Base-by-base conservation (phyloP, 495 filamentous ascomycete species). In the Penicillium tannophilum region DNA sequence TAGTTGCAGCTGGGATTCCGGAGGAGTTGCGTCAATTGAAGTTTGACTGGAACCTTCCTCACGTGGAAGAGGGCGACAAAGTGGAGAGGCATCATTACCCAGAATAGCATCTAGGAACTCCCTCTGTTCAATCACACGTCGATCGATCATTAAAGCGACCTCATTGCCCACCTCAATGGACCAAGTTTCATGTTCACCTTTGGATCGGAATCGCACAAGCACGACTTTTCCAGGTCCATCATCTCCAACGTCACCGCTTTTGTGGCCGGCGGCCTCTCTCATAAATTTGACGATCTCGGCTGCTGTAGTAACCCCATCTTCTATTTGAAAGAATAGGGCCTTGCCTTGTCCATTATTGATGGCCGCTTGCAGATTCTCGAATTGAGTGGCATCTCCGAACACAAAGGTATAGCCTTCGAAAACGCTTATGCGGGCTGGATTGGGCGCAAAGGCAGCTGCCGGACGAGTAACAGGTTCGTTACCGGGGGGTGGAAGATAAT, bases 51-150 rank as follows among this genome's bases (percentile, higher is more conserved):
- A 53, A 24, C 41, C 46, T n/a, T 64, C 60, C 45, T 67, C 76
- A n/a, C 59, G 63, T 1, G 75, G 76, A 1, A 95, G 81, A 2
- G 86, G 80, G 36, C 83, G 83, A 56, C 88, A 84, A 17, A 97
- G 75, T 26, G 79, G 74, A 55, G 82, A 86, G 4, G 90, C 84
- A 75, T 97, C 87, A 54, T 86, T 88, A 11, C 75, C 85, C 17
- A 98, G 71, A 48, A 98, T 97, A 4, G 90, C 90, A 73, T 96
- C 92, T 9, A 98, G 79, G 59, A 98, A 97, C 61, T 97, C 93
- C 49, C 88, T 91, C 70, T 97, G 94, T 55, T 93, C 87, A 48
- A 97, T 87, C 20, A 93, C 85, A 4, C 90, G 85, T 64, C 93
- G 91, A 56, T 91, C 89, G 16, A 93, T 83, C 45, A 79, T 78